phyloP scores from a whole-genome alignment of 75 land plant species.

The Selaginella tamariscina region DNA sequence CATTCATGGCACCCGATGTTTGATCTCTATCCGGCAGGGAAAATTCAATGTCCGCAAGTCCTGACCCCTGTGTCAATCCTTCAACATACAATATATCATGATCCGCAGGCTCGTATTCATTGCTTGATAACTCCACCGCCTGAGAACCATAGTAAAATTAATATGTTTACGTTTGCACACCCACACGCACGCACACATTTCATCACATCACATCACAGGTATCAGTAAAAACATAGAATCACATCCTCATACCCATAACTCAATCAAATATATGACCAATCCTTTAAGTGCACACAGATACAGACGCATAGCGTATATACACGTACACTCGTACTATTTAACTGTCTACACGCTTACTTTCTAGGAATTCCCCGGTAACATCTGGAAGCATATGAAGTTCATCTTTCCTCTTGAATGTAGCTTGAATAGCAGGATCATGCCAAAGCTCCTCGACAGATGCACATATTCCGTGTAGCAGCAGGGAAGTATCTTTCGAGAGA shows the following conservation, averaged over 20 bases:
- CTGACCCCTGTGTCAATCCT: slow-evolving; percentile 1
- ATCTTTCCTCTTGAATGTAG: slow-evolving; percentile 14
- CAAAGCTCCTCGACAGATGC: slow-evolving; percentile 5
- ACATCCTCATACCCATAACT: too few species aligned
- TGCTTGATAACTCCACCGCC: slow-evolving; percentile 6
- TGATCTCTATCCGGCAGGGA: not conserved
- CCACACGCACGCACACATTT: too few species aligned
- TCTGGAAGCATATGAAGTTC: slow-evolving; percentile 12
- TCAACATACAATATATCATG: slow-evolving; percentile 7
- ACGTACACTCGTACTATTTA: too few species aligned
- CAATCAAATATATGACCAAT: too few species aligned
- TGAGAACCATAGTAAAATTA: not conserved
- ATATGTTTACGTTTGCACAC: too few species aligned
- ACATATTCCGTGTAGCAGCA: slow-evolving; percentile 27
- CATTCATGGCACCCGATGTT: not conserved
- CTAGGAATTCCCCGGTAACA: slow-evolving; percentile 63
- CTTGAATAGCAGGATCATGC: slow-evolving; percentile 14
- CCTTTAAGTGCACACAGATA: too few species aligned
- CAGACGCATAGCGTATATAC: too few species aligned
- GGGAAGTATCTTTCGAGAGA: not conserved
- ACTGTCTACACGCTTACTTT: slow-evolving; percentile 15
- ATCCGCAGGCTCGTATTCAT: slow-evolving; percentile 9
- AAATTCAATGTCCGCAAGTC: slow-evolving; percentile 7
- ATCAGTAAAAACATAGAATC: too few species aligned
- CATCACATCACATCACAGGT: too few species aligned